These are phyloP conservation scores for Oryza glaberrima DNA, from an alignment of 176 grass and related monocot genomes.

Conservation along the genomic window DNA sequence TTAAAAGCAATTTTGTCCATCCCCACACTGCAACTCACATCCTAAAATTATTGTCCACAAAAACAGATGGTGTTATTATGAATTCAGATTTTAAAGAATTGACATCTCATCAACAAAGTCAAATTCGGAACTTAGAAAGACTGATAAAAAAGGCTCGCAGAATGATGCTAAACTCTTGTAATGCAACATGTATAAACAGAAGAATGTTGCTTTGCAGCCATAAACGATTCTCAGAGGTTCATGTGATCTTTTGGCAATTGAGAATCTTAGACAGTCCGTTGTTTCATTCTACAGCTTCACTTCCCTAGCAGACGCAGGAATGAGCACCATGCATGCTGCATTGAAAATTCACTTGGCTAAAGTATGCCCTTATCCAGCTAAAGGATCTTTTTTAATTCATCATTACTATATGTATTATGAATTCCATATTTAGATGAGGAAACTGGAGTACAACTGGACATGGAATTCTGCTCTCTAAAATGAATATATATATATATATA, in stretches of 20 bases:
- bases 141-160: neutral
- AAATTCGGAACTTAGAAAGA: neutral
- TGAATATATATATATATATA: neutral
- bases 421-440: neutral
- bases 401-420: neutral
- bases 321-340: neutral
- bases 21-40: neutral
- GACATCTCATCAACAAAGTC: neutral
- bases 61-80: neutral
- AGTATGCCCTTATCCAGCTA: neutral
- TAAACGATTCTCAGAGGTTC: neutral
- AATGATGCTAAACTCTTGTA: neutral
- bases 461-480: neutral
- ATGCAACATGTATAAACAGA: no score
- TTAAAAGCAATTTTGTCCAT: neutral
- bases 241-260: neutral
- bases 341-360: no score
- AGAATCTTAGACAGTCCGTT: neutral
- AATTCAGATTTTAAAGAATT: conserved; percentile 4
- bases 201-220: neutral
- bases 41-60: neutral
- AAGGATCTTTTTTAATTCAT: neutral
- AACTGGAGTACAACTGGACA: neutral
- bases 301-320: neutral
- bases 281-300: neutral